phyloP scores from a whole-genome alignment of 164 flowering plant species.

The Kingdonia uniflora region DNA sequence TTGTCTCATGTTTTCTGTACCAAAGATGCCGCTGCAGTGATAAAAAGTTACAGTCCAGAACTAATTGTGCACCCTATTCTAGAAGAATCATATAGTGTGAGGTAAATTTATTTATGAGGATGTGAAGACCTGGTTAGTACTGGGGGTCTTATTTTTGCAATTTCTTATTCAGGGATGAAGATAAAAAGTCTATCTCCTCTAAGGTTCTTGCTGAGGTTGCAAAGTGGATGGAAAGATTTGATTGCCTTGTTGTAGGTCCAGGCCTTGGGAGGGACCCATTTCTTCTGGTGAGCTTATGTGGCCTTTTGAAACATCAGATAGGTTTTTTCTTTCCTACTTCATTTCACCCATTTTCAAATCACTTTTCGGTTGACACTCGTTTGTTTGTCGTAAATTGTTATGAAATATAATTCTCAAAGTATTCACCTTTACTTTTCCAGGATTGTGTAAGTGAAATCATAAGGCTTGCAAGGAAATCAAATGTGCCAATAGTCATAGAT shows the following conservation, averaged over 20 bases:
- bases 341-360: too few species aligned
- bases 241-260: constrained; percentile 93
- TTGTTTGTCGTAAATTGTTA: too few species aligned
- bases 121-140: background rate
- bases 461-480: constrained; percentile 60
- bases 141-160: constrained; percentile 8
- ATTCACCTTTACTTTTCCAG: constrained; percentile 30
- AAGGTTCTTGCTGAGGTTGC: constrained; percentile 72
- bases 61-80: constrained; percentile 91
- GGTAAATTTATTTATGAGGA: constrained; percentile 29
- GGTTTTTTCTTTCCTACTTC: too few species aligned
- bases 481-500: constrained; percentile 83
- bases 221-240: constrained; percentile 98
- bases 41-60: constrained; percentile 96
- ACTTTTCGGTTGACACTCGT: too few species aligned
- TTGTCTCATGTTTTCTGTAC: constrained; percentile 96
- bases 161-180: constrained; percentile 49
- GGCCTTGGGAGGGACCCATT: constrained; percentile 98
- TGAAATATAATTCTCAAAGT: background rate
- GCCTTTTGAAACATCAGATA: background rate
- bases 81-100: constrained; percentile 81
- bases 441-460: constrained; percentile 82
- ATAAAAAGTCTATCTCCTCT: constrained; percentile 28
- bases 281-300: constrained; percentile 53
- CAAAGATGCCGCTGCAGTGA: constrained; percentile 88